These are phyloP conservation scores for Xylariaceae sp. DNA, from an alignment of 2,329 filamentous ascomycete genomes.

Conservation along the genomic window DNA sequence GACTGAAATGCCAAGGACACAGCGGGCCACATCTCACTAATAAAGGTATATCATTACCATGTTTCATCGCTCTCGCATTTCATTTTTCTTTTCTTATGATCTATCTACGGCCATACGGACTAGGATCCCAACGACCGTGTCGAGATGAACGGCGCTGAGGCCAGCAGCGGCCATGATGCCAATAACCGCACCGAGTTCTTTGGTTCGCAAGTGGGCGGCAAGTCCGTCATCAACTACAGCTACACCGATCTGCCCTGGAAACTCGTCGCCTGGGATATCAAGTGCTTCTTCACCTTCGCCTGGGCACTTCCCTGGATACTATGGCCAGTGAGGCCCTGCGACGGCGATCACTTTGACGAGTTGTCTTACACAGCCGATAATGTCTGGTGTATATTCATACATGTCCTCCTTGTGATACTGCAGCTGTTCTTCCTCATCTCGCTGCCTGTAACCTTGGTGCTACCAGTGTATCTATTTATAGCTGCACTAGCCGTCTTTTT, in stretches of 20 bases:
- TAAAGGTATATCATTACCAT: too few relatives aligned
- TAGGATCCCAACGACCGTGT: too few relatives aligned
- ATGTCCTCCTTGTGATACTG: constrained; percentile 63
- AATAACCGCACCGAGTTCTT: constrained; percentile 56
- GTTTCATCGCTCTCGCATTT: too few relatives aligned
- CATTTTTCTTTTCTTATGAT: too few relatives aligned
- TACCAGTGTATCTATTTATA: constrained; percentile 57
- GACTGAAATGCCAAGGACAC: too few relatives aligned
- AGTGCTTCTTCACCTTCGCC: constrained; percentile 60
- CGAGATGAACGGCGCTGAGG: constrained; percentile 7
- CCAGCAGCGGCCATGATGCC: constrained; percentile 12
- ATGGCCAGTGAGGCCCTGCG: constrained; percentile 60
- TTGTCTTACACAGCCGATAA: constrained; percentile 66
- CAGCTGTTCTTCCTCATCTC: constrained; percentile 67
- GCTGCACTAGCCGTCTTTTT: constrained; percentile 53
- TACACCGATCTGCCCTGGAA: constrained; percentile 64
- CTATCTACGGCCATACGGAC: too few relatives aligned
- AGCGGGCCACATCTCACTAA: too few relatives aligned
- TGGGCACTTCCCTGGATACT: constrained; percentile 68
- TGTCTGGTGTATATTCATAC: constrained; percentile 61
- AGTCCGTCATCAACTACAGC: constrained; percentile 64
- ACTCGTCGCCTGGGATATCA: constrained; percentile 60
- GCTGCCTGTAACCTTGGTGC: constrained; percentile 57
- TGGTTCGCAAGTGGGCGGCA: constrained; percentile 64
- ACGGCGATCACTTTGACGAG: constrained; percentile 66